A percentile compares a stretch with the other conserved stretches of the same genome.
These are phyloP conservation scores for Trichoderma oligosporum DNA, from an alignment of 2,329 filamentous ascomycete species.

Conservation along the genomic window DNA sequence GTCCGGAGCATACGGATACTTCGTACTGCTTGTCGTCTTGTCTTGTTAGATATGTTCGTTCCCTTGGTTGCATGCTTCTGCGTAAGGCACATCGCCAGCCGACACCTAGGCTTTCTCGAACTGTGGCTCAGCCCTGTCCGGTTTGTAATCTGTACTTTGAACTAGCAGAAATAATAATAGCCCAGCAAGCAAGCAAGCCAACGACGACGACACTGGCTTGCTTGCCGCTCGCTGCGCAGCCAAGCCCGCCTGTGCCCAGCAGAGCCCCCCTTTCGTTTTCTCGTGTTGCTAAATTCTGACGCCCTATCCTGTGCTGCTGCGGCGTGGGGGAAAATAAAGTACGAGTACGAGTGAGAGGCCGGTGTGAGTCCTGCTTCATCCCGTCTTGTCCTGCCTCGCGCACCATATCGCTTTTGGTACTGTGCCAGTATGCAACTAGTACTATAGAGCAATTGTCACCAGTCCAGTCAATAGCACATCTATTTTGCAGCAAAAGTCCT, in stretches of 20 bases:
- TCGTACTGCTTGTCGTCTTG: background rate
- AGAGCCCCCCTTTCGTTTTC: background rate
- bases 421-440: background rate
- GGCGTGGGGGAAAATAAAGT: background rate
- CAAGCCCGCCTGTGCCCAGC: background rate
- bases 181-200: no score
- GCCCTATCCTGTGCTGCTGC: slow-evolving; percentile 6
- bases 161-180: no score
- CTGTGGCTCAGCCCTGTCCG: slow-evolving; percentile 12
- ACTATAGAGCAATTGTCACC: no score
- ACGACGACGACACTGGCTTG: background rate
- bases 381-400: background rate
- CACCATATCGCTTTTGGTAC: no score
- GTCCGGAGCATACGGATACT: background rate
- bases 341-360: background rate
- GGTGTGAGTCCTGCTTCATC: slow-evolving; percentile 2
- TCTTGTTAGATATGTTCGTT: no score
- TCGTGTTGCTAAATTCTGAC: slow-evolving; percentile 19
- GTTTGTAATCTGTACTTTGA: no score
- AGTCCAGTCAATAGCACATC: no score
- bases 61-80: background rate
- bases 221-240: slow-evolving; percentile 4
- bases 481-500: background rate
- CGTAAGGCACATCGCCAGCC: slow-evolving; percentile 12
- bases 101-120: slow-evolving; percentile 1